Evolutionary conservation across 2,329 filamentous ascomycete species (phyloP), one percentile per base, ranked within the genome.

Genomic region (Alternaria sp.): DNA sequence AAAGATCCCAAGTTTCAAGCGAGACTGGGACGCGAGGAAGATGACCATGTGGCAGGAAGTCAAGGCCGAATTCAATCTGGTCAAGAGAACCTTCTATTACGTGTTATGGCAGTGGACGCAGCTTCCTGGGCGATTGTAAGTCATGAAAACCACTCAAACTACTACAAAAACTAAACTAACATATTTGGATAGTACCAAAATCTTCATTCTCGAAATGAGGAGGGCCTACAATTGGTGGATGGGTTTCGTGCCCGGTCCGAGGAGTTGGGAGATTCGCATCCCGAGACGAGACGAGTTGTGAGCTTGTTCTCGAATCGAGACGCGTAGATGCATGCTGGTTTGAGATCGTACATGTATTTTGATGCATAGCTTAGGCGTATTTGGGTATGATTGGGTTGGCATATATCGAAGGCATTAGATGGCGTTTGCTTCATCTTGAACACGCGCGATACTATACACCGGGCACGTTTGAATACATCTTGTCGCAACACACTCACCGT

Each of bases 91-190:
- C 1, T 83, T 88, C 51, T 85, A 87, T 69, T 88, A 89, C 70
- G 89, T 98, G 2, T 23, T 96, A 9, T 85, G 79, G 67, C 87
- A 87, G 63, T 99, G 93, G 92, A 58, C 89, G 6, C 81, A 84
- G 21, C 83, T 93, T 51, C 94, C 94, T 0, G 83, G 80, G 49
- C 86, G 86, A 65, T 60, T 91, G 91, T 96, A 86, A 88, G 92
- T 62, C 23, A 25, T 25, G 5, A 9, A 45, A 5, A 19, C 6
- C 10, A 21, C 28, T 12, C 6, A 21, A 12, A n/a, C 15, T 54
- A 5, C 6, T 32, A 0, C 1, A n/a, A 5, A 32, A 1, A 19
- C 60, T 26, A 28, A 9, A 44, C 65, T 73, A 66, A 73, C 23
- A 40, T 15, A 1, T 32, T 3, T 30, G 17, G 19, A 46, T 62